Evolutionary conservation across 2,329 filamentous ascomycete genomes (phyloP).

Genomic region (Lizonia empirigonia): DNA sequence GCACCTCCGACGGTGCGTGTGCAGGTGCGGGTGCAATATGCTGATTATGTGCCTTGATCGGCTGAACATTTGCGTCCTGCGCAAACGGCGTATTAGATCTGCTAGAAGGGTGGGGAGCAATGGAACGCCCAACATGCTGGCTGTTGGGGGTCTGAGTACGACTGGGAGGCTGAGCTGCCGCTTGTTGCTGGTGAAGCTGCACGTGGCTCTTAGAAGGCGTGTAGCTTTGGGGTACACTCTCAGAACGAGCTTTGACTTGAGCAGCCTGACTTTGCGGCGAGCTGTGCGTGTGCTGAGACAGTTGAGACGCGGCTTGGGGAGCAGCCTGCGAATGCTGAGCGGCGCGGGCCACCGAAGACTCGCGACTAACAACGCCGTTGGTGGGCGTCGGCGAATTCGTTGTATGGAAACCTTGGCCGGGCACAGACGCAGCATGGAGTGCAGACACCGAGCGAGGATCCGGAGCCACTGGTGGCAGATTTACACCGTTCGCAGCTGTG

Average conservation of each 20-base stretch:
- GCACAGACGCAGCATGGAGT: conserved; percentile 7
- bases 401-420: conserved; percentile 20
- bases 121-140: conserved; percentile 28
- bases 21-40: conserved; percentile 24
- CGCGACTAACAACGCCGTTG: conserved; percentile 27
- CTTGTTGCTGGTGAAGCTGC: conserved; percentile 25
- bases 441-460: conserved; percentile 5
- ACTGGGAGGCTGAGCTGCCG: conserved; percentile 26
- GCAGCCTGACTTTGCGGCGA: conserved; percentile 13
- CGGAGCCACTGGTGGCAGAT: background rate
- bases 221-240: conserved; percentile 14
- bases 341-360: conserved; percentile 28
- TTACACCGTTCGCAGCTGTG: conserved; percentile 20
- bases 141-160: conserved; percentile 32
- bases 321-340: conserved; percentile 26
- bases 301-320: conserved; percentile 22
- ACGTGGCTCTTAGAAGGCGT: conserved; percentile 24
- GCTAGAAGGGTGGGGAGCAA: conserved; percentile 35
- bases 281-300: conserved; percentile 15
- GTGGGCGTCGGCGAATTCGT: conserved; percentile 18
- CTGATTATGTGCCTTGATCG: conserved; percentile 20
- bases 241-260: conserved; percentile 16
- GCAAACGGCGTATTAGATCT: conserved; percentile 38
- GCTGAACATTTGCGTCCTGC: conserved; percentile 26
- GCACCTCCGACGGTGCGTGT: conserved; percentile 9